Evolutionary conservation across 2,329 filamentous ascomycete genomes (phyloP).

Genomic region (Apiospora aurea): DNA sequence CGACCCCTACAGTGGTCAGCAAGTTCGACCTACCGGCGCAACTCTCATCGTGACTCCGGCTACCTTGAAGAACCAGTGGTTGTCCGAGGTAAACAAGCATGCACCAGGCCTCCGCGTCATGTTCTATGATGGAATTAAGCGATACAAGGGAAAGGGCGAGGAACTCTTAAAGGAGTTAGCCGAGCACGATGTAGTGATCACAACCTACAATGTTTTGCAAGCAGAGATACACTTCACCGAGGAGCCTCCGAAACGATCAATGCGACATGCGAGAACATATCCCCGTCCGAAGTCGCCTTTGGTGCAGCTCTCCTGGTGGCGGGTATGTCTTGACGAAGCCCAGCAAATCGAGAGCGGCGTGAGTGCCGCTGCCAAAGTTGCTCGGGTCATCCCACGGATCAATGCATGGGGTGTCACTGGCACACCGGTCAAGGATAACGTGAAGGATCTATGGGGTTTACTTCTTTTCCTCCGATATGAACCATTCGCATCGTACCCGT

Average conservation of each 20-base stretch:
- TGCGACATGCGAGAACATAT: slow-evolving; percentile 71
- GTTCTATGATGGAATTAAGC: slow-evolving; percentile 61
- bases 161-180: slow-evolving; percentile 54
- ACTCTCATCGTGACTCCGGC: slow-evolving; percentile 69
- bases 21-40: slow-evolving; percentile 58
- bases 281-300: slow-evolving; percentile 76
- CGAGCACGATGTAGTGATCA: slow-evolving; percentile 65
- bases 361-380: slow-evolving; percentile 81
- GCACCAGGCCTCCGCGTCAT: slow-evolving; percentile 64
- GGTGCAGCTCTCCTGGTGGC: slow-evolving; percentile 86
- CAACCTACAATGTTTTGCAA: slow-evolving; percentile 75
- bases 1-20: slow-evolving; percentile 49
- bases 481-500: slow-evolving; percentile 71
- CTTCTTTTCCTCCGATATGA: slow-evolving; percentile 81
- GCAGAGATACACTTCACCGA: slow-evolving; percentile 80
- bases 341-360: slow-evolving; percentile 95
- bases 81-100: slow-evolving; percentile 64
- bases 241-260: slow-evolving; percentile 71
- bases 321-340: slow-evolving; percentile 78
- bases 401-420: slow-evolving; percentile 94
- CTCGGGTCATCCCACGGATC: slow-evolving; percentile 78
- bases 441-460: slow-evolving; percentile 80
- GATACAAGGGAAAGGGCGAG: slow-evolving; percentile 44
- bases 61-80: slow-evolving; percentile 66
- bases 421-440: slow-evolving; percentile 83